Evolutionary conservation across 2,329 filamentous ascomycete genomes (phyloP).

Genomic region (Microcyclospora tardicrescens): DNA sequence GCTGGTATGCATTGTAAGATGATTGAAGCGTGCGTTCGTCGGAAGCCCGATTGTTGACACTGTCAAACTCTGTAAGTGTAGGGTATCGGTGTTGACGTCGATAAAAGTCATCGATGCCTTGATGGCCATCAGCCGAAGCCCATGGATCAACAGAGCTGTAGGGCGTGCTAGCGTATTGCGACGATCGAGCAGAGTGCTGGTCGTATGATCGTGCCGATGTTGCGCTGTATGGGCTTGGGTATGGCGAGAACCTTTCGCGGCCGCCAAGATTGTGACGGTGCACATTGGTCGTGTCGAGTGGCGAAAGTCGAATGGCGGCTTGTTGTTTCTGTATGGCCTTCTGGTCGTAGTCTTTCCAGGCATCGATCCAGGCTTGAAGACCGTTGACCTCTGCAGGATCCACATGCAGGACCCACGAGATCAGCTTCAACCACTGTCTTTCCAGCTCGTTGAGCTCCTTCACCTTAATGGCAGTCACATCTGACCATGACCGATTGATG

Average conservation of each 20-base stretch:
- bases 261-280: conserved; percentile 36
- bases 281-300: conserved; percentile 50
- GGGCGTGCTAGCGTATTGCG: conserved; percentile 18
- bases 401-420: conserved; percentile 75
- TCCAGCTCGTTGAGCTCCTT: conserved; percentile 74
- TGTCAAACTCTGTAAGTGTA: conserved; percentile 20
- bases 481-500: conserved; percentile 92
- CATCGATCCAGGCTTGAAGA: conserved; percentile 50
- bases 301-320: conserved; percentile 35
- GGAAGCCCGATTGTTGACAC: conserved; percentile 19
- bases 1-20: conserved; percentile 17
- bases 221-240: conserved; percentile 24
- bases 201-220: conserved; percentile 14
- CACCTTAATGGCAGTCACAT: conserved; percentile 82
- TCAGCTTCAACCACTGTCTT: conserved; percentile 72
- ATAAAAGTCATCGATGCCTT: conserved; percentile 22
- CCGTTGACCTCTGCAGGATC: conserved; percentile 67
- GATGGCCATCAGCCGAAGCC: conserved; percentile 14
- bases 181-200: conserved; percentile 18
- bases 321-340: conserved; percentile 24
- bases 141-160: conserved; percentile 23
- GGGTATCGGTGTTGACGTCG: conserved; percentile 20
- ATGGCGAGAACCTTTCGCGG: conserved; percentile 32
- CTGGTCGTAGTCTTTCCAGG: conserved; percentile 52
- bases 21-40: conserved; percentile 21